These are phyloP conservation scores for Nicotiana obtusifolia DNA, from an alignment of 257 asterid species.

Conservation along the genomic window DNA sequence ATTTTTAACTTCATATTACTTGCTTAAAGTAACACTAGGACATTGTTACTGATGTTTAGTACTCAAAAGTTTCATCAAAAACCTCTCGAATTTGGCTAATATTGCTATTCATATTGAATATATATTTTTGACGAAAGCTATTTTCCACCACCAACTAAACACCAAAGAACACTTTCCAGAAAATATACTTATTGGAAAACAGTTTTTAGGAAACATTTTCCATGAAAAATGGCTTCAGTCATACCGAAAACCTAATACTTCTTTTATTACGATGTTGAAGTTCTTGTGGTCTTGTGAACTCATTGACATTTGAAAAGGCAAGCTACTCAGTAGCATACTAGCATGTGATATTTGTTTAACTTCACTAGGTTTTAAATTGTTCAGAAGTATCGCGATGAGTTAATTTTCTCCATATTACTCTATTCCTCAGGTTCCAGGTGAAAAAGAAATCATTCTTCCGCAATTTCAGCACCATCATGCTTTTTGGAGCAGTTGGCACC, in stretches of 20 bases:
- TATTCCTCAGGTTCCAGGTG: conserved; percentile 86
- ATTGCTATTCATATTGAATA: neutral
- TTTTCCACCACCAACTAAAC: neutral
- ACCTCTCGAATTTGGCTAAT: neutral
- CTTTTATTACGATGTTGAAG: neutral
- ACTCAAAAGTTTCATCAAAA: neutral
- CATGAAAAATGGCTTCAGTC: neutral
- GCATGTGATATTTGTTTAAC: neutral
- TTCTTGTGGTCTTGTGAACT: neutral
- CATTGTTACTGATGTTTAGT: neutral
- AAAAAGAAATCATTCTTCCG: conserved; percentile 98
- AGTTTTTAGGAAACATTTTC: neutral
- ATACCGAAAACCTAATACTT: neutral
- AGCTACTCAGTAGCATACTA: neutral
- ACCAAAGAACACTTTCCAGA: neutral
- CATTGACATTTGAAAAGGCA: neutral
- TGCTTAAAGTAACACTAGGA: neutral
- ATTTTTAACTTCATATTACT: neutral
- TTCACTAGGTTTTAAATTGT: conserved; percentile 8
- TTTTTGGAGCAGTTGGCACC: conserved; percentile 96
- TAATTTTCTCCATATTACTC: conserved; percentile 9
- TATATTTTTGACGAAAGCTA: neutral
- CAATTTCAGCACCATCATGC: conserved; percentile 81
- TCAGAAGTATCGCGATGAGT: neutral
- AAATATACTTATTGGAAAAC: neutral